phyloP scores from a whole-genome alignment of 306 rosid species.

The Prunus dulcis region DNA sequence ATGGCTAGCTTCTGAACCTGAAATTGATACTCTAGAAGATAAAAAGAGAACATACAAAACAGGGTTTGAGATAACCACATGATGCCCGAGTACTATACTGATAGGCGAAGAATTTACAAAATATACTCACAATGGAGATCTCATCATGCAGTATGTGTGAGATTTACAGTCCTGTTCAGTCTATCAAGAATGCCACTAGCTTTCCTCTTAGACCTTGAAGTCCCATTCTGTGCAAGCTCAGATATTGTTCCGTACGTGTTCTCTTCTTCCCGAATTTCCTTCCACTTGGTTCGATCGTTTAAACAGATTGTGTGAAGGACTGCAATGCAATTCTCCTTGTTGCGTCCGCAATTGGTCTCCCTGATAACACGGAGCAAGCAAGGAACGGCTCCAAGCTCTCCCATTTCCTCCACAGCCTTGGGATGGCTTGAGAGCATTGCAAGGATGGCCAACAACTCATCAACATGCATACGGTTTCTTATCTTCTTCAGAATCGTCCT shows the following conservation, averaged over 20 bases:
- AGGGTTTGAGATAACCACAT: slow-evolving; percentile 30
- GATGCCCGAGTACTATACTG: slow-evolving; percentile 19
- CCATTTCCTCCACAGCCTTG: slow-evolving; percentile 72
- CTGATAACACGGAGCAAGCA: slow-evolving; percentile 57
- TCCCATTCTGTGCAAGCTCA: slow-evolving; percentile 72
- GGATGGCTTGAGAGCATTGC: slow-evolving; percentile 71
- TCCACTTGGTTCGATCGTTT: slow-evolving; percentile 69
- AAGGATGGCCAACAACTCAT: slow-evolving; percentile 71
- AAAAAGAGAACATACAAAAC: slow-evolving; percentile 41
- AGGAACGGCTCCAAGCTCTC: slow-evolving; percentile 67
- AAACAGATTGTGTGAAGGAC: slow-evolving; percentile 68
- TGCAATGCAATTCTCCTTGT: slow-evolving; percentile 75
- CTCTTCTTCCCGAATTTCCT: slow-evolving; percentile 80
- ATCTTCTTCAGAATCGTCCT: slow-evolving; percentile 59
- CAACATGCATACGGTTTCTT: slow-evolving; percentile 43
- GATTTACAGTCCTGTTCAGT: slow-evolving; percentile 66
- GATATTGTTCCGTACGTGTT: slow-evolving; percentile 58
- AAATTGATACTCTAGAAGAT: slow-evolving; percentile 22
- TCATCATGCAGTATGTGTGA: slow-evolving; percentile 75
- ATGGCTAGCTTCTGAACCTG: slow-evolving; percentile 36
- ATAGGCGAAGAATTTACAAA: slow-evolving; percentile 63
- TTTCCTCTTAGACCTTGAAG: slow-evolving; percentile 88
- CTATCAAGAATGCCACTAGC: slow-evolving; percentile 91
- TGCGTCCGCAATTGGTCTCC: slow-evolving; percentile 65
- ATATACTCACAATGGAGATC: slow-evolving; percentile 17